Percentiles rank a stretch among this genome's conserved stretches.
Conservation (phyloP, 129 eudicot genomes). For the Ambrosia artemisiifolia region DNA sequence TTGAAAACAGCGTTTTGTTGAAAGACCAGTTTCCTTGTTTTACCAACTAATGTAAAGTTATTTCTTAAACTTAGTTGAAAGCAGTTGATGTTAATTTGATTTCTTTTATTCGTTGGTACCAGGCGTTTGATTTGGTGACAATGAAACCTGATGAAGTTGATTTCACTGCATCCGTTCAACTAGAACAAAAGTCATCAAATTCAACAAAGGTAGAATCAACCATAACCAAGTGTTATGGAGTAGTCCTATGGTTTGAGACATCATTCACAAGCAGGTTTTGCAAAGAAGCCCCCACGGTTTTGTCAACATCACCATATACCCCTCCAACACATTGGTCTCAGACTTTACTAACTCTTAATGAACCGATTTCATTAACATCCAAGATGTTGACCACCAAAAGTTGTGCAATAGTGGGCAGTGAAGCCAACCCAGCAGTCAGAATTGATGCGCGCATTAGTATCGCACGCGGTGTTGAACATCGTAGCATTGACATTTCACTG, state of each 20-base stretch:
- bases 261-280: conserved; percentile 74
- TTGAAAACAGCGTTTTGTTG: not conserved
- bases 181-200: conserved; percentile 39
- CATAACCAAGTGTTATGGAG: conserved; percentile 55
- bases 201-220: conserved; percentile 20
- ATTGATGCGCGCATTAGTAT: conserved; percentile 62
- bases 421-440: conserved; percentile 55
- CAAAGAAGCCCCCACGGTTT: conserved; percentile 52
- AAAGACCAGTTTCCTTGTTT: not conserved
- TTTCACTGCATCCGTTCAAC: conserved; percentile 58
- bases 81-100: not conserved
- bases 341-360: conserved; percentile 67
- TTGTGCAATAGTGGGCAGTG: conserved; percentile 43
- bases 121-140: conserved; percentile 78
- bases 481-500: conserved; percentile 85
- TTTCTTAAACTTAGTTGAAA: too few species aligned
- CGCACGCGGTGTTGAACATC: conserved; percentile 74
- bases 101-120: conserved; percentile 10
- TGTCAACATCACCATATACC: conserved; percentile 77
- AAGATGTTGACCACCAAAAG: conserved; percentile 8
- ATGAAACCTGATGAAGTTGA: conserved; percentile 79
- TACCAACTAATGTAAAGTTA: not conserved
- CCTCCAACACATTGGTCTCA: conserved; percentile 90
- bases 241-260: conserved; percentile 85
- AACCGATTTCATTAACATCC: conserved; percentile 60